Evolutionary conservation across 2,329 filamentous ascomycete genomes (phyloP).

Genomic region (Pseudovirgaria hyperparasitica): DNA sequence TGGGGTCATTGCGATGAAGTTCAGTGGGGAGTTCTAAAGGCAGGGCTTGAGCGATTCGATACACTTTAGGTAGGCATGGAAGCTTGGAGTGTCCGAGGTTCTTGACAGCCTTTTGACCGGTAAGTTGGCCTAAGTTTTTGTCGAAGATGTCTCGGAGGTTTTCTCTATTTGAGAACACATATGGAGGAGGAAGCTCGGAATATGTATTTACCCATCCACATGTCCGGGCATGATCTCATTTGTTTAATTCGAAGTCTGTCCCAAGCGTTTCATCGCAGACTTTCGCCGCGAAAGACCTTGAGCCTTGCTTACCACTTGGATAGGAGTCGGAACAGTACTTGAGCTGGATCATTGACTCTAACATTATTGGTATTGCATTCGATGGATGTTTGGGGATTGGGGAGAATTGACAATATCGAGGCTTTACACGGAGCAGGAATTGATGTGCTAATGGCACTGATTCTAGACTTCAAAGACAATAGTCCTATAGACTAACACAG

Average conservation of each 20-base stretch:
- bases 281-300: slow-evolving; percentile 50
- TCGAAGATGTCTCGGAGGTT: slow-evolving; percentile 52
- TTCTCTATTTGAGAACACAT: slow-evolving; percentile 49
- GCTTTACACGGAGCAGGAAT: too few species aligned
- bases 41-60: slow-evolving; percentile 63
- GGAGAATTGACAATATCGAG: too few species aligned
- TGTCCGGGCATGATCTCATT: too few species aligned
- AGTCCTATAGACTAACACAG: too few species aligned
- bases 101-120: slow-evolving; percentile 48
- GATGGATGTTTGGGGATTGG: too few species aligned
- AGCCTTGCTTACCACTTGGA: slow-evolving; percentile 58
- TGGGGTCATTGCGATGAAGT: slow-evolving; percentile 51
- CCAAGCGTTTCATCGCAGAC: slow-evolving; percentile 54
- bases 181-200: slow-evolving; percentile 50
- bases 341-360: slow-evolving; percentile 39
- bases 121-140: slow-evolving; percentile 45
- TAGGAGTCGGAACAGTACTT: slow-evolving; percentile 49
- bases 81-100: slow-evolving; percentile 51
- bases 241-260: slow-evolving; percentile 45
- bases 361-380: too few species aligned
- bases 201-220: slow-evolving; percentile 70
- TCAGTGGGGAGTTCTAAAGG: slow-evolving; percentile 56
- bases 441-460: too few species aligned
- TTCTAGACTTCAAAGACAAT: too few species aligned
- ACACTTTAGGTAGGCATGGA: slow-evolving; percentile 62